phyloP scores from a whole-genome alignment of 441 rosid species.

The Populus hybrid region DNA sequence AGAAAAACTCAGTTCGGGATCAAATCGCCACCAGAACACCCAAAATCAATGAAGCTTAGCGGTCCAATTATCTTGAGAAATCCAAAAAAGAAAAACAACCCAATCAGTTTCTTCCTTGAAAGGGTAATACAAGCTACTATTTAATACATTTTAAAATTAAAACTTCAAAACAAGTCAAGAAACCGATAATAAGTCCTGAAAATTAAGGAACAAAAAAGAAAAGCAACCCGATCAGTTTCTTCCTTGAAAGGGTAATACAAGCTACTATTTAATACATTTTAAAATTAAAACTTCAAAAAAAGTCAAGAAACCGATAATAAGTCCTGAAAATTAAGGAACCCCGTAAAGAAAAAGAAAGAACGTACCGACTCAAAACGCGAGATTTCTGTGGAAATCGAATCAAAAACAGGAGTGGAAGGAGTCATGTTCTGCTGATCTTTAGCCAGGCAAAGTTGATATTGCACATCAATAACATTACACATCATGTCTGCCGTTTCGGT shows the following conservation, averaged over 20 bases:
- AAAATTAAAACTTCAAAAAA: too few relatives aligned
- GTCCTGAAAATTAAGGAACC: neutral
- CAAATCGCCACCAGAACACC: neutral
- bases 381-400: constrained; percentile 36
- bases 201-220: neutral
- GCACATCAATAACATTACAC: constrained; percentile 44
- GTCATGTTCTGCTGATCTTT: constrained; percentile 40
- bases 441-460: constrained; percentile 39
- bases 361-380: constrained; percentile 41
- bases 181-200: neutral
- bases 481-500: constrained; percentile 44
- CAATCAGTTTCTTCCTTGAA: neutral
- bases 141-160: too few relatives aligned
- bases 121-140: neutral
- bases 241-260: neutral
- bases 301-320: neutral
- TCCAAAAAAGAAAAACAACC: neutral
- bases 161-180: neutral
- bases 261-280: neutral
- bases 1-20: neutral
- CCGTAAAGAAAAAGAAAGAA: neutral
- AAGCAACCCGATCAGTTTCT: neutral
- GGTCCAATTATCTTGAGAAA: neutral
- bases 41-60: neutral
- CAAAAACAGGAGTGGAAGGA: constrained; percentile 35